A percentile compares a stretch with the other conserved stretches of the same genome.
phyloP scores from a whole-genome alignment of 164 flowering plant species.

The Magnolia kwangsiensis region DNA sequence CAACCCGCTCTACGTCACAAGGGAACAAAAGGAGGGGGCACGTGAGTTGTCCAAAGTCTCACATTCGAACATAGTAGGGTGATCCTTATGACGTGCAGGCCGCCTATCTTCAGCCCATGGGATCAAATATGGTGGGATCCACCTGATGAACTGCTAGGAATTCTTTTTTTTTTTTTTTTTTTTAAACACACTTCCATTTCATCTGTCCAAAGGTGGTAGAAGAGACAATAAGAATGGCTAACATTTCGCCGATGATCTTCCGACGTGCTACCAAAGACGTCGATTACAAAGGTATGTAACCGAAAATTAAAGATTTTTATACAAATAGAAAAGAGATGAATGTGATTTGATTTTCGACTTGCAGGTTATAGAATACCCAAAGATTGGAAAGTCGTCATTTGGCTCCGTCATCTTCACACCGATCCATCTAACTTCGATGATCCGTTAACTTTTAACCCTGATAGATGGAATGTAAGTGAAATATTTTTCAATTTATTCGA shows the following conservation, averaged over 20 bases:
- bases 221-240: constrained; percentile 53
- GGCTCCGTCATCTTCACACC: constrained; percentile 43
- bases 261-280: constrained; percentile 34
- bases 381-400: constrained; percentile 40
- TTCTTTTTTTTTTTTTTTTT: too few species aligned
- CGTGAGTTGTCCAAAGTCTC: too few species aligned
- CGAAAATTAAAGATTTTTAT: background rate
- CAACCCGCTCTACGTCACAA: too few species aligned
- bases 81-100: too few species aligned
- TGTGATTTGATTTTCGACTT: background rate
- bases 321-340: background rate
- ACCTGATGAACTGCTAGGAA: too few species aligned
- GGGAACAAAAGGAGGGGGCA: too few species aligned
- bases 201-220: constrained; percentile 40
- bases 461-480: constrained; percentile 53
- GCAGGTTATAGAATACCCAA: constrained; percentile 52
- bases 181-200: background rate
- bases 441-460: constrained; percentile 52
- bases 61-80: too few species aligned
- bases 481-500: background rate
- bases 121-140: too few species aligned
- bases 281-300: constrained; percentile 36
- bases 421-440: constrained; percentile 48
- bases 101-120: too few species aligned
- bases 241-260: constrained; percentile 34